Percentiles rank a stretch among this genome's conserved stretches.
These are phyloP conservation scores for Apiotrichum akiyoshidainum DNA, from an alignment of 1,284 basidiomycete genomes.

Conservation along the genomic window DNA sequence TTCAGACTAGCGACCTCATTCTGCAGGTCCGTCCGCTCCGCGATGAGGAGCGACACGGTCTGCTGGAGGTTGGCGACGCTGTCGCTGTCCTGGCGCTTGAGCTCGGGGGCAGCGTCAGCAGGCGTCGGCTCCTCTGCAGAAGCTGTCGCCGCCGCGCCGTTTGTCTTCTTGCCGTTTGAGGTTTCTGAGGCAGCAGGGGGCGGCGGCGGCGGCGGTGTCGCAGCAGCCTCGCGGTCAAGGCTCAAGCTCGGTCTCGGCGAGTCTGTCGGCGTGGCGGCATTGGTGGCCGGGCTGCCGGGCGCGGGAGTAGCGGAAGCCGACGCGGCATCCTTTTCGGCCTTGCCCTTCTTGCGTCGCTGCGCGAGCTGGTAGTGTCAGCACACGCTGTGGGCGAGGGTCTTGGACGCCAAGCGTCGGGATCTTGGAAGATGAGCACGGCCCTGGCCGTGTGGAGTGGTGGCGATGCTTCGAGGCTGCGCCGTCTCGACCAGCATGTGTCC, in stretches of 20 bases:
- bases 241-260: constrained; percentile 35
- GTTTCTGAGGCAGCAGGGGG: constrained; percentile 14
- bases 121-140: neutral
- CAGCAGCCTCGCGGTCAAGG: constrained; percentile 17
- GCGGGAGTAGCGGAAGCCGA: constrained; percentile 10
- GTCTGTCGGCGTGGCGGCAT: constrained; percentile 9
- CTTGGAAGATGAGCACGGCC: too few relatives aligned
- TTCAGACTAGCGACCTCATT: constrained; percentile 28
- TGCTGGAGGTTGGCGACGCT: constrained; percentile 32
- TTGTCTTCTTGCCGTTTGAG: constrained; percentile 3
- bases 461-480: too few relatives aligned
- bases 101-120: neutral
- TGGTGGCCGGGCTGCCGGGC: constrained; percentile 9
- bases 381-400: neutral
- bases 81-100: constrained; percentile 11
- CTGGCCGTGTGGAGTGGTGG: too few relatives aligned
- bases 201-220: neutral
- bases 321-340: constrained; percentile 17
- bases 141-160: constrained; percentile 6
- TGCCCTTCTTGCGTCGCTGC: constrained; percentile 32
- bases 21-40: constrained; percentile 41
- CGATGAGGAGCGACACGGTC: constrained; percentile 41
- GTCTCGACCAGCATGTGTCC: too few relatives aligned
- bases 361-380: constrained; percentile 26
- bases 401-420: too few relatives aligned